Percentiles rank a stretch among this genome's conserved stretches.
These are phyloP conservation scores for Trametes gibbosa DNA, from an alignment of 768 basidiomycete genomes.

Conservation along the genomic window DNA sequence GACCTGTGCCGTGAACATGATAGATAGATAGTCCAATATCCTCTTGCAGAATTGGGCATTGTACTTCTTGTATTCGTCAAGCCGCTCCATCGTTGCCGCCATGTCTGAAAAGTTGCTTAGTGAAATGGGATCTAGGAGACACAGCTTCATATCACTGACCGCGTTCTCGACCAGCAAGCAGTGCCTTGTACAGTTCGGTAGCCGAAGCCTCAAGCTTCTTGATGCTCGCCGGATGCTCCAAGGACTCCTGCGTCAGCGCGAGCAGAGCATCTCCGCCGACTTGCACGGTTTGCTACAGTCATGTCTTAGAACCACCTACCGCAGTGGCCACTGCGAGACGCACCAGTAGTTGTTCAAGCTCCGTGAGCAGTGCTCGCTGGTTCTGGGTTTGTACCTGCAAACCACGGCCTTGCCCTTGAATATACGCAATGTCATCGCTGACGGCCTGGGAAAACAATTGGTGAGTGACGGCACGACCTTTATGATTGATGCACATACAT, in stretches of 20 bases:
- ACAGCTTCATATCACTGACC: conserved; percentile 42
- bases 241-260: conserved; percentile 82
- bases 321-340: neutral
- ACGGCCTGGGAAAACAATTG: conserved; percentile 60
- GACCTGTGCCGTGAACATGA: conserved; percentile 91
- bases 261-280: conserved; percentile 77
- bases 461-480: no score
- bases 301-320: neutral
- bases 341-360: conserved; percentile 86
- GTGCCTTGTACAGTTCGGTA: conserved; percentile 89
- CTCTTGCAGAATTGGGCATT: conserved; percentile 94
- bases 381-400: conserved; percentile 98
- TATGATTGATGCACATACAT: conserved; percentile 50
- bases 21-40: conserved; percentile 81
- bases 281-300: conserved; percentile 82
- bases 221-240: conserved; percentile 77
- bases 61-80: conserved; percentile 87
- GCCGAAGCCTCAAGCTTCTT: conserved; percentile 78
- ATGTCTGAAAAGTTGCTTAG: conserved; percentile 78
- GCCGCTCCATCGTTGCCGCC: conserved; percentile 94
- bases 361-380: conserved; percentile 78
- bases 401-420: conserved; percentile 95
- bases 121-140: neutral
- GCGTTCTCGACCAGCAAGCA: conserved; percentile 86
- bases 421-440: conserved; percentile 90